These are phyloP conservation scores for Suillus weaverae DNA, from an alignment of 768 basidiomycete species.

Conservation along the genomic window DNA sequence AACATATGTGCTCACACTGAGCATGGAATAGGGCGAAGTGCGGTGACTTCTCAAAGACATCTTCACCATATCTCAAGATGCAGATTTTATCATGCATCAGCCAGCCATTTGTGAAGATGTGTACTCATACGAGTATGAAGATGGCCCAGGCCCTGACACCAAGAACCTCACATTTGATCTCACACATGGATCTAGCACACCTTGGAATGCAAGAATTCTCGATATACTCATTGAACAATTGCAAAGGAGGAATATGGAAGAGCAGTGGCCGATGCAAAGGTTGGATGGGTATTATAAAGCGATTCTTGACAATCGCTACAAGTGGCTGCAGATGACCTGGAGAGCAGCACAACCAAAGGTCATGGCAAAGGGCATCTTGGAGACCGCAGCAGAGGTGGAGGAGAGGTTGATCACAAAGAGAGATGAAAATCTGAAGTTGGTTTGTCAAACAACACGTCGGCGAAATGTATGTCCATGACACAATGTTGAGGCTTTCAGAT, in stretches of 20 bases:
- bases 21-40: conserved; percentile 11
- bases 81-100: conserved; percentile 8
- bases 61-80: conserved; percentile 10
- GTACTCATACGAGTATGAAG: conserved; percentile 10
- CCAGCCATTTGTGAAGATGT: conserved; percentile 1
- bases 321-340: conserved; percentile 7
- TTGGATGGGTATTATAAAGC: not conserved
- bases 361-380: not conserved
- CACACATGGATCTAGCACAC: not conserved
- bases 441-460: not conserved
- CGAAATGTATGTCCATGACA: not conserved
- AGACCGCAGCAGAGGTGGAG: conserved; percentile 7
- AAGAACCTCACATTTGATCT: conserved; percentile 11
- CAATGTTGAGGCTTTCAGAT: too few species aligned
- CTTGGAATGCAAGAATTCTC: not conserved
- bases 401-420: not conserved
- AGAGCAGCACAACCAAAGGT: conserved; percentile 7
- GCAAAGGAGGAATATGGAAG: not conserved
- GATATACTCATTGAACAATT: conserved; percentile 2
- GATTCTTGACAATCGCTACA: conserved; percentile 6
- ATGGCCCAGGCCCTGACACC: conserved; percentile 9
- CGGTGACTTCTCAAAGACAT: conserved; percentile 12
- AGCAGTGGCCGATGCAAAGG: conserved; percentile 8
- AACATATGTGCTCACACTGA: not conserved
- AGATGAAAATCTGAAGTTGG: too few species aligned